Conservation (phyloP, 495 filamentous ascomycete genomes). For the Filosporella fistucella region DNA sequence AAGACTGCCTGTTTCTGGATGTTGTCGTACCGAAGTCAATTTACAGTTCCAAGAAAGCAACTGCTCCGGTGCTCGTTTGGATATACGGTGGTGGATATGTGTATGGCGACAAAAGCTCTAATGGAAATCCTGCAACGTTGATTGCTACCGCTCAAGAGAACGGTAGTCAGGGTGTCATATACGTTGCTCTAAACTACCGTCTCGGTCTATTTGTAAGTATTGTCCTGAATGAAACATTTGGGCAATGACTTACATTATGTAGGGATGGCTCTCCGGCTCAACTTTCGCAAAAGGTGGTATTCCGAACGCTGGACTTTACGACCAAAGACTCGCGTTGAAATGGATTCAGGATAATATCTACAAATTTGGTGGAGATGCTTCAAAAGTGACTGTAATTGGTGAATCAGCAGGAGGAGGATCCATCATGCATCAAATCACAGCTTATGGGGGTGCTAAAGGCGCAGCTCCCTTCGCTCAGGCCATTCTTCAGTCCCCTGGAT, state of each 20-base stretch:
- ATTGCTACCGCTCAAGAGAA: slow-evolving; percentile 37
- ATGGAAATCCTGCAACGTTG: slow-evolving; percentile 23
- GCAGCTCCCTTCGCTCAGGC: slow-evolving; percentile 20
- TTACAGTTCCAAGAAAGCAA: slow-evolving; percentile 37
- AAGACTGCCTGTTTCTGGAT: slow-evolving; percentile 57
- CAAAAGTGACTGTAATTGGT: slow-evolving; percentile 63
- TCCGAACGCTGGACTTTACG: slow-evolving; percentile 61
- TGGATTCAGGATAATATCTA: slow-evolving; percentile 69
- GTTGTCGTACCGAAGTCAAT: slow-evolving; percentile 40
- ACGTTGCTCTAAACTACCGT: slow-evolving; percentile 59
- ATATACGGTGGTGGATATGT: slow-evolving; percentile 57
- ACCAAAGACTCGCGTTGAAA: slow-evolving; percentile 63
- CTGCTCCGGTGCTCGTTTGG: slow-evolving; percentile 40
- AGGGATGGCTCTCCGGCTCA: slow-evolving; percentile 12
- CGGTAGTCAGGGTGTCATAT: slow-evolving; percentile 48
- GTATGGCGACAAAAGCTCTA: slow-evolving; percentile 42
- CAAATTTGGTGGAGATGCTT: slow-evolving; percentile 64
- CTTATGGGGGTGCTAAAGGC: slow-evolving; percentile 35
- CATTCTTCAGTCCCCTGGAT: slow-evolving; percentile 25
- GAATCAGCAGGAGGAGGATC: slow-evolving; percentile 65
- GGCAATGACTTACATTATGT: background rate
- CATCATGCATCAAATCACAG: slow-evolving; percentile 64
- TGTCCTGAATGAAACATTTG: background rate
- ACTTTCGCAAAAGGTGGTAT: slow-evolving; percentile 48
- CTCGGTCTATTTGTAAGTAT: slow-evolving; percentile 22